Percentiles rank a stretch among this genome's conserved stretches.
Conservation (phyloP, 306 rosid species). For the Vachellia collinsii region DNA sequence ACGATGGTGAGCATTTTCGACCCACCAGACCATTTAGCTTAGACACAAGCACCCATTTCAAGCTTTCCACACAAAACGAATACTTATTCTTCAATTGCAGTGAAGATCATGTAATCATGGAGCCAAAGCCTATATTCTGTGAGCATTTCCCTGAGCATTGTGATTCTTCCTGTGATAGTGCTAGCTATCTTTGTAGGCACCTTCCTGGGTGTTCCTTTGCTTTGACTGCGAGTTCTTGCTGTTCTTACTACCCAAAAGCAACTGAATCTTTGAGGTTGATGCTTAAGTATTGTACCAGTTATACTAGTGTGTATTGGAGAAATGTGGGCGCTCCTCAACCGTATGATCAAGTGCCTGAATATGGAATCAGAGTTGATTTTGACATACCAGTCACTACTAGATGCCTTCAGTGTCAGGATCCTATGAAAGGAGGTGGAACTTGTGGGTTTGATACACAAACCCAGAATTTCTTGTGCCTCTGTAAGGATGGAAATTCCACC, state of each 20-base stretch:
- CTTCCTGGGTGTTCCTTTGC: conserved; percentile 71
- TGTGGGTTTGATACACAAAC: conserved; percentile 72
- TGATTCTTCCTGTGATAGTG: conserved; percentile 89
- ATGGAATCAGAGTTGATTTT: conserved; percentile 83
- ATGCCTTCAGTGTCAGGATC: conserved; percentile 89
- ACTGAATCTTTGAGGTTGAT: conserved; percentile 75
- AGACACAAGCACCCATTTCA: conserved; percentile 71
- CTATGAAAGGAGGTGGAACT: conserved; percentile 75
- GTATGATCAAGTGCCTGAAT: conserved; percentile 86
- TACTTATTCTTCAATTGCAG: conserved; percentile 94
- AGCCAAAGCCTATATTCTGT: conserved; percentile 83
- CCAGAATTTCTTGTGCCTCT: conserved; percentile 69
- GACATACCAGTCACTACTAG: conserved; percentile 74
- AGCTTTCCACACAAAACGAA: conserved; percentile 75
- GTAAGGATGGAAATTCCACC: conserved; percentile 71
- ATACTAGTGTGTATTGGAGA: conserved; percentile 89
- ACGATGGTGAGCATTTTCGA: conserved; percentile 66
- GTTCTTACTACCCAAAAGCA: conserved; percentile 86
- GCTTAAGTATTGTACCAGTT: conserved; percentile 78
- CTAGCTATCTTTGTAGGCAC: conserved; percentile 87
- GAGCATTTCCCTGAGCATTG: conserved; percentile 78
- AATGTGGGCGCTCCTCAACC: conserved; percentile 71
- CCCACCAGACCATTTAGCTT: conserved; percentile 76
- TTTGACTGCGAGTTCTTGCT: conserved; percentile 59
- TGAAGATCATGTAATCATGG: conserved; percentile 63